Conservation (phyloP, 768 basidiomycete genomes). For the Russula sp. region DNA sequence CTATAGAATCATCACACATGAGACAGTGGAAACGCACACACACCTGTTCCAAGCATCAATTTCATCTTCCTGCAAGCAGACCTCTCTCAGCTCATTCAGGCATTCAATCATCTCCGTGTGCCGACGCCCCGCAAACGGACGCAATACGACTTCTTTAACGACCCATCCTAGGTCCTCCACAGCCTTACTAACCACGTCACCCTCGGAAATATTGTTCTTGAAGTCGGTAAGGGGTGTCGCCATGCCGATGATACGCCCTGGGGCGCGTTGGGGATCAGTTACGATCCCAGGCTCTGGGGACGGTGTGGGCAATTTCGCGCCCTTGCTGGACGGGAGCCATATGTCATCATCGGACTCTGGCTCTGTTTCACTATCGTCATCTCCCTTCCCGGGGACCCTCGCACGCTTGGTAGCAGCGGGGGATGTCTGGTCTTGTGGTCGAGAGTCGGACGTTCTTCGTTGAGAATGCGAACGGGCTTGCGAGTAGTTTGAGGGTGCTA, state of each 20-base stretch:
- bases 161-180: constrained; percentile 72
- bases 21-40: constrained; percentile 29
- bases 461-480: constrained; percentile 21
- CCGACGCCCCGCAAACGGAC: constrained; percentile 64
- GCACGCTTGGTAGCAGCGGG: constrained; percentile 22
- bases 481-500: not conserved
- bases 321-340: constrained; percentile 24
- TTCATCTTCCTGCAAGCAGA: constrained; percentile 68
- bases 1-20: not conserved
- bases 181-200: constrained; percentile 79
- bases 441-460: constrained; percentile 25
- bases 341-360: constrained; percentile 36
- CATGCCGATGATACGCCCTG: constrained; percentile 69
- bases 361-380: constrained; percentile 50
- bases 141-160: constrained; percentile 58
- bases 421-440: constrained; percentile 12
- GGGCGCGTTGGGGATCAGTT: constrained; percentile 46
- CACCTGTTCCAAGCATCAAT: constrained; percentile 72
- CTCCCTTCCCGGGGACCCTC: constrained; percentile 20
- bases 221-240: constrained; percentile 75
- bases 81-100: constrained; percentile 56
- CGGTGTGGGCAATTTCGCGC: constrained; percentile 20
- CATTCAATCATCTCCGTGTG: constrained; percentile 67
- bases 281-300: constrained; percentile 25
- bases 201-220: constrained; percentile 54